Evolutionary conservation across 2,329 filamentous ascomycete genomes (phyloP), one percentile per base, ranked within the genome.

Genomic region (Alternaria gansuensis): DNA sequence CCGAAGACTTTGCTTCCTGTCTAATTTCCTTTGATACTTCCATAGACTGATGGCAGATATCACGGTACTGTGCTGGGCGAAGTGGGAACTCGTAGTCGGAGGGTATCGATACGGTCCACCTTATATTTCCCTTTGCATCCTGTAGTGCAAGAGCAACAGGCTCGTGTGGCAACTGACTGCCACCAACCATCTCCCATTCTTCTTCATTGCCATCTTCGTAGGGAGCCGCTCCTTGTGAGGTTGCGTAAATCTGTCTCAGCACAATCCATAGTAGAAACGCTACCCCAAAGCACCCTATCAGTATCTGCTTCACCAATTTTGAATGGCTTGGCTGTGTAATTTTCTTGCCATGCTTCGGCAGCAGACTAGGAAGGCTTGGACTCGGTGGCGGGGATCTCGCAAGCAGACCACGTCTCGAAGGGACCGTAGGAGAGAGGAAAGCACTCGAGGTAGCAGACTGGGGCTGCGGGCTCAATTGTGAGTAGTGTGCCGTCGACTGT

Each of bases 81-180:
- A 95, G 76, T 1, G 92, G 92, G 60, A 94, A 94, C 3, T 82
- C 80, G 44, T 83, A 81, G 57, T 83, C 83, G 6, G 83, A 81
- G 0, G 92, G 92, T 36, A 96, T 93, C 1, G 87, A 92, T 10
- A 96, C 85, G 0, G 92, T 95, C 92, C 92, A 96, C 73, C 85
- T 89, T 10, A 87, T 81, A 51, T 83, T 84, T 3, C 89, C 90
- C 43, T 82, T 81, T 26, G 81, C 79, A 76, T 93, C 90, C 13
- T 83, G 85, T 44, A 93, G 82, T 5, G 91, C 83, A 21, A 95
- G 83, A 0, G 91, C 90, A 0, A 89, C 90, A 0, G 91, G 88
- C 62, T 90, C 87, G 28, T 89, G 83, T 0, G 91, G 90, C n/a
- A 92, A 76, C 40, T 81, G 81, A 60, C 87, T 84, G 60, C 87